Base-by-base conservation (phyloP, 2,329 filamentous ascomycete species). In the Gnomoniopsis smithogilvyi region DNA sequence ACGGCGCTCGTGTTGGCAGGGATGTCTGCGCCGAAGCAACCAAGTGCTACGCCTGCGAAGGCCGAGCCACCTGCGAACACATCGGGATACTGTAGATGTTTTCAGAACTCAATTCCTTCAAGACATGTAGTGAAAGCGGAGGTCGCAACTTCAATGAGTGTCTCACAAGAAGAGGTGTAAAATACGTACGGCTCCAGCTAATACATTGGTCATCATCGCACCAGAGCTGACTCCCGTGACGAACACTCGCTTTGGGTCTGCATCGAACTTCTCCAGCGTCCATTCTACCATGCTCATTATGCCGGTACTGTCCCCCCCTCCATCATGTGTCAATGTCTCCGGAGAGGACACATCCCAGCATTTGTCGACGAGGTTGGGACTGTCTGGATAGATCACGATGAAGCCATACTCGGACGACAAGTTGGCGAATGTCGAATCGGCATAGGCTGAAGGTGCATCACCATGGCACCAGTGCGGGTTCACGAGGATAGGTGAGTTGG, bases 261-360 rank as follows among this genome's bases (percentile, higher is more conserved):
- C 77, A 10, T 70, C 67, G 70, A 82, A 81, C 62, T 75, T 73
- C 14, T 67, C 65, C 19, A 83, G 69, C 0, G 80, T 74, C 69
- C 78, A 83, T 47, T 72, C 71, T 41, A 83, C 79, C 80, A 84
- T 83, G 67, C 76, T 81, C 17, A 76, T 78, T 62, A 83, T 81
- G 3, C 76, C 74, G n/a, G 77, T 74, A 19, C 74, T 78, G 66
- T 83, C 80, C 24, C 80, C 78, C 22, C 80, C 80, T 26, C 73
- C 79, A 54, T 79, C 72, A 65, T 83, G 80, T 3, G 73, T 73
- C 1, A 83, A 72, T 0, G 78, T 77, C 11, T 75, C 69, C 36
- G 71, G 69, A 11, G 78, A 83, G 6, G 80, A 81, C 2, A 86
- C 81, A 59, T 86, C 84, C 83, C 83, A 86, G 71, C 84, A 86